A percentile compares a stretch with the other conserved stretches of the same genome.
These are phyloP conservation scores for Byssothecium circinans DNA, from an alignment of 2,329 filamentous ascomycete species.

Conservation along the genomic window DNA sequence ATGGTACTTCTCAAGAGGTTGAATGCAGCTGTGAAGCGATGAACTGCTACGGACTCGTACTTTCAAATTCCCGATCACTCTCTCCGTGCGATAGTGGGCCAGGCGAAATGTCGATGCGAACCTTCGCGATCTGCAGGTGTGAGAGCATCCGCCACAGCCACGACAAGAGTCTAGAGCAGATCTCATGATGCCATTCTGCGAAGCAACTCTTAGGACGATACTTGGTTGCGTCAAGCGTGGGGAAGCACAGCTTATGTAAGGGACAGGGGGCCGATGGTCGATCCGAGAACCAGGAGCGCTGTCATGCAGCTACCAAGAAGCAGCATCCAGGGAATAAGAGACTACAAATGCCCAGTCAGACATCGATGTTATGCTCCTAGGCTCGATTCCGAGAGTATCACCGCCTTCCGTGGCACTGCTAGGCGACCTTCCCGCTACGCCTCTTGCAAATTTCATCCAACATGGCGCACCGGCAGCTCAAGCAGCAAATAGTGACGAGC, in stretches of 20 bases:
- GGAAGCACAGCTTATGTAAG: background rate
- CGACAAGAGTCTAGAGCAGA: background rate
- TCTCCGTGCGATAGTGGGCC: no score
- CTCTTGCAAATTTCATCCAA: background rate
- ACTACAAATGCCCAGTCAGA: background rate
- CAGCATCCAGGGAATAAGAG: background rate
- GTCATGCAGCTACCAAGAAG: background rate
- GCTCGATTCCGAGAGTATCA: background rate
- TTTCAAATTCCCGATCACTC: background rate
- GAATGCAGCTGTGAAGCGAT: background rate
- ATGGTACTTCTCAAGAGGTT: background rate
- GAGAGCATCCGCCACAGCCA: background rate
- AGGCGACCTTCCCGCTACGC: background rate
- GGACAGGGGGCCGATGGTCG: constrained; percentile 1
- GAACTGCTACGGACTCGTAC: background rate
- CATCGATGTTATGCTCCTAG: background rate
- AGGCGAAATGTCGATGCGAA: background rate
- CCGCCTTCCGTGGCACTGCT: background rate
- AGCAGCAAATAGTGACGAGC: background rate
- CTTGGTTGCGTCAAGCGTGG: background rate
- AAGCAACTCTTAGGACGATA: background rate
- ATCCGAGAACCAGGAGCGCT: constrained; percentile 6
- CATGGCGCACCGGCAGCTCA: background rate
- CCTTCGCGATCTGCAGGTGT: background rate
- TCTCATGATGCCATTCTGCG: background rate